Conservation (phyloP, 2,329 filamentous ascomycete genomes). For the Aspergillus fischeri region DNA sequence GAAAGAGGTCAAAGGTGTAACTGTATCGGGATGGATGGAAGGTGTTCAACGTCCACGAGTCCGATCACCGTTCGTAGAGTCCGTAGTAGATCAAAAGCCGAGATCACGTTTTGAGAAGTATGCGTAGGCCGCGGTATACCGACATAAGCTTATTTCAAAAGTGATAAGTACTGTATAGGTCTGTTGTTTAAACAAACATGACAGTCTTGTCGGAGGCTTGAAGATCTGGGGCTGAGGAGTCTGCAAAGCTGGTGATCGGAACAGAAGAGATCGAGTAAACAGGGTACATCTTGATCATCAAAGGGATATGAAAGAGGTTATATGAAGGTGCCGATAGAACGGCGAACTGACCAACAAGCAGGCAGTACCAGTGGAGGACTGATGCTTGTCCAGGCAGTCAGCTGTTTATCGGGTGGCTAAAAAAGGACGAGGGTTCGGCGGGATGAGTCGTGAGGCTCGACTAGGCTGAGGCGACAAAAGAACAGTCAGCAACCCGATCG, state of each 20-base stretch:
- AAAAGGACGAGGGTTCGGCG: slow-evolving; percentile 5
- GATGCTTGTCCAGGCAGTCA: slow-evolving; percentile 29
- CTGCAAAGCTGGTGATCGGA: slow-evolving; percentile 37
- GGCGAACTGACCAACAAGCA: slow-evolving; percentile 31
- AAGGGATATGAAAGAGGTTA: slow-evolving; percentile 16
- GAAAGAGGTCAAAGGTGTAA: neutral
- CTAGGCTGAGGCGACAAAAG: slow-evolving; percentile 14
- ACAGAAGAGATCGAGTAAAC: slow-evolving; percentile 27
- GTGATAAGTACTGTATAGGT: slow-evolving; percentile 8
- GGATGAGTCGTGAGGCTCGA: slow-evolving; percentile 11
- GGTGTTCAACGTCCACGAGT: slow-evolving; percentile 16
- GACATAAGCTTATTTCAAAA: slow-evolving; percentile 14
- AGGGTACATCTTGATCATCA: slow-evolving; percentile 37
- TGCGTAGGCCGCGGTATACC: slow-evolving; percentile 10
- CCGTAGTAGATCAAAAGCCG: slow-evolving; percentile 19
- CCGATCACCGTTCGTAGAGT: slow-evolving; percentile 25
- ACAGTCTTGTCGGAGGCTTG: slow-evolving; percentile 23
- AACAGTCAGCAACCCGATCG: slow-evolving; percentile 16
- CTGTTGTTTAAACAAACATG: slow-evolving; percentile 22
- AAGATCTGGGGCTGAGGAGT: slow-evolving; percentile 29
- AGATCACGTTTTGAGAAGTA: slow-evolving; percentile 9
- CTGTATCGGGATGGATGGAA: neutral
- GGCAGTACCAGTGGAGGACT: slow-evolving; percentile 20
- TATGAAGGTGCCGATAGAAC: slow-evolving; percentile 25
- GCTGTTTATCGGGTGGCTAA: slow-evolving; percentile 14